Percentiles rank a stretch among this genome's conserved stretches.
Conservation (phyloP, 805 yeast species). For the Metschnikowia hibisci region DNA sequence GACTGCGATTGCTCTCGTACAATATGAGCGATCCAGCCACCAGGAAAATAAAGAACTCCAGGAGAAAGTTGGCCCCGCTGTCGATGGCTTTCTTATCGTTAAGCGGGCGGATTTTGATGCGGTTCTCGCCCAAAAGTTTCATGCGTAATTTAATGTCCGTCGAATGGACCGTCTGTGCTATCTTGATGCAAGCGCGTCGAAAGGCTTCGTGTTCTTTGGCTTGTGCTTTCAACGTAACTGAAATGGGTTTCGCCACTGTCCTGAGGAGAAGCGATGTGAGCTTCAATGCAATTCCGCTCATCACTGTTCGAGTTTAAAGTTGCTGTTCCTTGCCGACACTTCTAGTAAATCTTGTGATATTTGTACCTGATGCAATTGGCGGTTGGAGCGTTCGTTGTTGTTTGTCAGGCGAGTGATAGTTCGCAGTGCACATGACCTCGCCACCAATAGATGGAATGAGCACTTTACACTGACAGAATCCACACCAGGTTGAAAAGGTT, state of each 20-base stretch:
- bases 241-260: slow-evolving; percentile 77
- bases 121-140: slow-evolving; percentile 52
- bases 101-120: slow-evolving; percentile 63
- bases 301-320: slow-evolving; percentile 17
- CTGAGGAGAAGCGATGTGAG: slow-evolving; percentile 66
- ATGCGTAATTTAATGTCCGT: slow-evolving; percentile 61
- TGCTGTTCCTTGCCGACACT: too few species aligned
- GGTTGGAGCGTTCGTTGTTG: too few species aligned
- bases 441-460: neutral
- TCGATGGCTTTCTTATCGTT: slow-evolving; percentile 81
- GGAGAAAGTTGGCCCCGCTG: slow-evolving; percentile 72
- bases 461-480: too few species aligned
- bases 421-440: slow-evolving; percentile 5
- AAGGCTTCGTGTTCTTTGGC: slow-evolving; percentile 71
- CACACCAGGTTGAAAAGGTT: too few species aligned
- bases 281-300: slow-evolving; percentile 78
- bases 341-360: too few species aligned
- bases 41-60: slow-evolving; percentile 72
- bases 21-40: slow-evolving; percentile 77
- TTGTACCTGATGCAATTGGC: too few species aligned
- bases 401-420: neutral
- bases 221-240: slow-evolving; percentile 64
- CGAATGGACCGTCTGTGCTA: slow-evolving; percentile 70
- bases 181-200: slow-evolving; percentile 54
- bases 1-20: slow-evolving; percentile 65